phyloP scores from a whole-genome alignment of 2,329 filamentous ascomycete species.

The Capronia epimyces region DNA sequence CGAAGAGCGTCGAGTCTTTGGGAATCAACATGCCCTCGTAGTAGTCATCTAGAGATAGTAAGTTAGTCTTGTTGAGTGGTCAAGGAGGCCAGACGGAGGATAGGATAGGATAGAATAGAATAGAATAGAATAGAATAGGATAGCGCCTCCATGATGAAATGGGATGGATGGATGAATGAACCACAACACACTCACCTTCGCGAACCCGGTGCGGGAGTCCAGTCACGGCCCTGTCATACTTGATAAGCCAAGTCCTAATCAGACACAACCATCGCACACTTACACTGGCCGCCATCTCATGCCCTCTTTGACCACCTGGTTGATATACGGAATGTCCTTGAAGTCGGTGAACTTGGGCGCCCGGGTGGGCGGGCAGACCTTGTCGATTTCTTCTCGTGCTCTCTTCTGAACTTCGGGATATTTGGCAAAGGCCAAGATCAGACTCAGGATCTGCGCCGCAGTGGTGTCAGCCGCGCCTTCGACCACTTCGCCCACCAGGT shows the following conservation, averaged over 20 bases:
- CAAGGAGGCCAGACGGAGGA: too few species aligned
- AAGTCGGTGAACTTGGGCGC: conserved; percentile 32
- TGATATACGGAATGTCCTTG: conserved; percentile 32
- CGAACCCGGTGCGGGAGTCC: conserved; percentile 14
- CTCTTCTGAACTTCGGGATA: conserved; percentile 17
- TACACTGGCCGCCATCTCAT: conserved; percentile 35
- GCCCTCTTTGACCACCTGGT: conserved; percentile 33
- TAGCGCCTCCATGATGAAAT: too few species aligned
- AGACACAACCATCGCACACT: too few species aligned
- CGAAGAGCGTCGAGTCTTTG: conserved; percentile 40
- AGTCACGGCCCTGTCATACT: conserved; percentile 11
- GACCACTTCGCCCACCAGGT: conserved; percentile 24
- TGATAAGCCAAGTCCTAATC: too few species aligned
- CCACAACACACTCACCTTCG: conserved; percentile 9
- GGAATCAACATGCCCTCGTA: conserved; percentile 44
- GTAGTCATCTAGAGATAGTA: conserved; percentile 34
- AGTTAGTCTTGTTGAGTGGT: too few species aligned
- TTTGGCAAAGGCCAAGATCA: conserved; percentile 31
- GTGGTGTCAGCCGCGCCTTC: conserved; percentile 18
- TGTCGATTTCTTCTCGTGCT: conserved; percentile 34
- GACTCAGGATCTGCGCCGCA: conserved; percentile 27
- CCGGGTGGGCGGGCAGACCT: conserved; percentile 26
- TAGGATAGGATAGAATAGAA: too few species aligned
- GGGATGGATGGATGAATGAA: too few species aligned
- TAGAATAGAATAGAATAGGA: too few species aligned